Percentiles rank a stretch among this genome's conserved stretches.
Conservation (phyloP, 768 basidiomycete species). For the Mycena epipterygia region DNA sequence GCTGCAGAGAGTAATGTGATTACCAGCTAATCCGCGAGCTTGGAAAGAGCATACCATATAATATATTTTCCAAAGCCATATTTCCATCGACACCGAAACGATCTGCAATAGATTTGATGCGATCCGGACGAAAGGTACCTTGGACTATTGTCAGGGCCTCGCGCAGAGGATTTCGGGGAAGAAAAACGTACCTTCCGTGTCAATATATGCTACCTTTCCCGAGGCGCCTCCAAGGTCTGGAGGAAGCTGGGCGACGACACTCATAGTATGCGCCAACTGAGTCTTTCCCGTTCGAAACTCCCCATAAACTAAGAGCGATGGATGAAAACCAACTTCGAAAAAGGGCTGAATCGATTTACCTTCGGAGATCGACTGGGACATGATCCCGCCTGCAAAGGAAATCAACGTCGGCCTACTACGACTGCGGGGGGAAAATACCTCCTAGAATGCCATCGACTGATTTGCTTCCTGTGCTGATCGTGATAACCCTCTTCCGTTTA, state of each 20-base stretch:
- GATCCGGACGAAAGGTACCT: constrained; percentile 97
- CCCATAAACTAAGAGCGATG: constrained; percentile 78
- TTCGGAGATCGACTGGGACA: constrained; percentile 96
- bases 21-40: neutral
- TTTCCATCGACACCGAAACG: constrained; percentile 93
- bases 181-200: constrained; percentile 77
- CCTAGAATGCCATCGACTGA: constrained; percentile 90
- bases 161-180: neutral
- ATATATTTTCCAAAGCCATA: constrained; percentile 89
- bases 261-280: constrained; percentile 95
- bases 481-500: constrained; percentile 81
- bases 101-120: constrained; percentile 91
- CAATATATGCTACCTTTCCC: constrained; percentile 89
- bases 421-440: constrained; percentile 60
- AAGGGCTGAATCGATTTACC: constrained; percentile 53
- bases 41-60: constrained; percentile 72
- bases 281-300: constrained; percentile 98
- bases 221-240: constrained; percentile 91
- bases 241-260: constrained; percentile 91
- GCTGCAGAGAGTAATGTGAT: constrained; percentile 58
- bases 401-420: neutral
- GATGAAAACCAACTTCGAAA: constrained; percentile 5
- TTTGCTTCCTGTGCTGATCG: constrained; percentile 95
- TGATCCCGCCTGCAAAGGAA: constrained; percentile 76
- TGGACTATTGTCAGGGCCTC: constrained; percentile 13